Evolutionary conservation across 441 rosid genomes (phyloP).

Genomic region (Brassica balearica): DNA sequence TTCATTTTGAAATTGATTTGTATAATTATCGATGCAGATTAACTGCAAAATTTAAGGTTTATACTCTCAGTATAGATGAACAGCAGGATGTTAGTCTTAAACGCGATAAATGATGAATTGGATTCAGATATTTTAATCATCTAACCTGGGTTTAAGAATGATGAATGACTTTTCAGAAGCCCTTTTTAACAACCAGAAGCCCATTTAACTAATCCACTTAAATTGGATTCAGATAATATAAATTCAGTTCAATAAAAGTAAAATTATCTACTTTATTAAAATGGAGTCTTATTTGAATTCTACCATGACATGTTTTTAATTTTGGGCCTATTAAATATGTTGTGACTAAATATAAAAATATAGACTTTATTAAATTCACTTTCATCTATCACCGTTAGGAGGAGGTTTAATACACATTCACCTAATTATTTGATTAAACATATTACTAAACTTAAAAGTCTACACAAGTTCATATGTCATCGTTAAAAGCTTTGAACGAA

Average conservation of each 20-base stretch:
- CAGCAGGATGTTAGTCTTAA: too few relatives aligned
- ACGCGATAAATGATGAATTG: too few relatives aligned
- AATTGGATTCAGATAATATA: too few relatives aligned
- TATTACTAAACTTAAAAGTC: background rate
- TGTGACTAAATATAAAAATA: background rate
- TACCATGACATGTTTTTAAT: background rate
- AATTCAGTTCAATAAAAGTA: background rate
- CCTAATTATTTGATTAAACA: background rate
- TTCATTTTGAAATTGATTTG: too few relatives aligned
- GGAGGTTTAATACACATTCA: background rate
- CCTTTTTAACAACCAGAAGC: too few relatives aligned
- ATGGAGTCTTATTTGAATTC: background rate
- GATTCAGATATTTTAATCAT: too few relatives aligned
- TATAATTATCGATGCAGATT: too few relatives aligned
- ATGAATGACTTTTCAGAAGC: too few relatives aligned
- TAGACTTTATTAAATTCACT: background rate
- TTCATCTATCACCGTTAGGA: background rate
- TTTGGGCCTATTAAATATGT: background rate
- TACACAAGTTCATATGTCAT: background rate
- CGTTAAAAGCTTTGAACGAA: background rate
- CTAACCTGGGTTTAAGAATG: too few relatives aligned
- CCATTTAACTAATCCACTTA: too few relatives aligned
- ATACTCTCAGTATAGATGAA: too few relatives aligned
- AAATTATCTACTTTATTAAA: background rate
- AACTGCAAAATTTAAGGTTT: too few relatives aligned